Conservation (phyloP, 1,284 basidiomycete genomes). For the Phaffia rhodozyma region DNA sequence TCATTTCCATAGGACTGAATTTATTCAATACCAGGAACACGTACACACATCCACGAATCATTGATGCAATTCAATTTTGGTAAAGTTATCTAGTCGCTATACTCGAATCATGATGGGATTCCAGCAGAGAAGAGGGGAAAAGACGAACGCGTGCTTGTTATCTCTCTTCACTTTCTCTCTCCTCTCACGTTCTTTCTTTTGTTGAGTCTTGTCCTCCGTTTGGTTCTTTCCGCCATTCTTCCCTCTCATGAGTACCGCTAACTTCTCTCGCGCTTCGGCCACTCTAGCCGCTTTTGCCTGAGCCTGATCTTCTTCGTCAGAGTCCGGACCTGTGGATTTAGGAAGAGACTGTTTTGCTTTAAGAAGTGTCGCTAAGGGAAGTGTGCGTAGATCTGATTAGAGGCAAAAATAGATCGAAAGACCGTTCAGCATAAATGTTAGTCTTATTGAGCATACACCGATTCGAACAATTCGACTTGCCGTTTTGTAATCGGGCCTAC, state of each 20-base stretch:
- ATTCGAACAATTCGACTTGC: not conserved
- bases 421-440: not conserved
- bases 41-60: not conserved
- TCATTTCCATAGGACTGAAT: slow-evolving; percentile 63
- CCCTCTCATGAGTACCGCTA: slow-evolving; percentile 2
- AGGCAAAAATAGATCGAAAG: not conserved
- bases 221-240: slow-evolving; percentile 6
- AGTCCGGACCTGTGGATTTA: not conserved
- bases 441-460: not conserved
- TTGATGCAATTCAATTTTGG: slow-evolving; percentile 5
- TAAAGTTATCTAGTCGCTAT: slow-evolving; percentile 3
- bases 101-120: not conserved
- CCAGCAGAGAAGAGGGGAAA: not conserved
- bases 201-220: not conserved
- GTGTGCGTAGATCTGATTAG: slow-evolving; percentile 5
- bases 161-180: slow-evolving; percentile 45
- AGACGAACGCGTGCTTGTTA: slow-evolving; percentile 76
- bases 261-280: slow-evolving; percentile 12
- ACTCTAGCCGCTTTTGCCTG: slow-evolving; percentile 15
- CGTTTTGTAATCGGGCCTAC: slow-evolving; percentile 14
- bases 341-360: slow-evolving; percentile 49
- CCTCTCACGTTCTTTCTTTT: slow-evolving; percentile 19
- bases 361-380: slow-evolving; percentile 42
- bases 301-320: slow-evolving; percentile 23
- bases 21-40: no score